These are phyloP conservation scores for Colletotrichum falcatum DNA, from an alignment of 2,329 filamentous ascomycete genomes.

Conservation along the genomic window DNA sequence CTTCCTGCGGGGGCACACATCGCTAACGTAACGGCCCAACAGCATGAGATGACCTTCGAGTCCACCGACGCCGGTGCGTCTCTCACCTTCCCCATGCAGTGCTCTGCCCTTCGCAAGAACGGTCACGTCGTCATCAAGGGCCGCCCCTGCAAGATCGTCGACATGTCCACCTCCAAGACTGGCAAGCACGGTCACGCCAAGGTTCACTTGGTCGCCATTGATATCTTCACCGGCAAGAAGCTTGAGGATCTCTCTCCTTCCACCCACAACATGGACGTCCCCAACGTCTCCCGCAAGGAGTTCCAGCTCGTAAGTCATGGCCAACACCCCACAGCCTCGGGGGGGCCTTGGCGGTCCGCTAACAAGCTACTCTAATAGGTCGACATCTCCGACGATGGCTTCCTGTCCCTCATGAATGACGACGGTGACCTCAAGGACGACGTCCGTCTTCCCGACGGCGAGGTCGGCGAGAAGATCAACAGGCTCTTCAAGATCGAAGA, in stretches of 20 bases:
- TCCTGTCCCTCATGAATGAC: constrained; percentile 93
- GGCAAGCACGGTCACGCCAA: constrained; percentile 99
- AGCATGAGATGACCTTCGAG: constrained; percentile 85
- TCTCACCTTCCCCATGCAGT: constrained; percentile 96
- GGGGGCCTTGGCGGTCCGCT: constrained; percentile 34
- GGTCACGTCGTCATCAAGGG: constrained; percentile 98
- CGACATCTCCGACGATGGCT: constrained; percentile 93
- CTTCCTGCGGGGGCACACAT: background rate
- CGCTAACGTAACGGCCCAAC: constrained; percentile 29
- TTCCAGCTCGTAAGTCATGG: constrained; percentile 87
- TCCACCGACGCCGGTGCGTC: constrained; percentile 97
- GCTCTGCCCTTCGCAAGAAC: constrained; percentile 99
- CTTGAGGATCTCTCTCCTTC: constrained; percentile 98
- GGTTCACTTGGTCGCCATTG: constrained; percentile 97
- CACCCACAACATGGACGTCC: constrained; percentile 98
- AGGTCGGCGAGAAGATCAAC: constrained; percentile 87
- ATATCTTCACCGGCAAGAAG: constrained; percentile 99
- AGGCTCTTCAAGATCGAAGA: constrained; percentile 84
- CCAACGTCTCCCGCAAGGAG: constrained; percentile 90
- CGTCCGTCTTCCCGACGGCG: constrained; percentile 91
- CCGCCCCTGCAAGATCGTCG: constrained; percentile 99
- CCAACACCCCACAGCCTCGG: no score
- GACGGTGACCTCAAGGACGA: constrained; percentile 92
- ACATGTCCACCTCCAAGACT: constrained; percentile 99
- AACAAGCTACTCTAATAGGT: constrained; percentile 66